Evolutionary conservation across 805 yeast genomes (phyloP), one percentile per base, ranked within the genome.

Genomic region (Cyberlindnera maritima): DNA sequence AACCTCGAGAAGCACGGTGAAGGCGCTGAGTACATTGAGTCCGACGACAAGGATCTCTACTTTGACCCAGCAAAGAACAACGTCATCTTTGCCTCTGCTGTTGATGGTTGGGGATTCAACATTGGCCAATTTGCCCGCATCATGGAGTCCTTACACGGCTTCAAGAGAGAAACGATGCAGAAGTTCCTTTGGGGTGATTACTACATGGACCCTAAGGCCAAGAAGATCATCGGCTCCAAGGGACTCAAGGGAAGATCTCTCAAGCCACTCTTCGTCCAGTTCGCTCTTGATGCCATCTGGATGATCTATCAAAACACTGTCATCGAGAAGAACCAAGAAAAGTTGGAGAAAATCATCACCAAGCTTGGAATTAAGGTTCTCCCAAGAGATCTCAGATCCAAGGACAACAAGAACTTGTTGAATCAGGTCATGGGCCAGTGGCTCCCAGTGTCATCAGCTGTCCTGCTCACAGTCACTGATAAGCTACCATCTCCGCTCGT

Each of bases 21-120:
- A 14, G 73, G 74, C 14, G 75, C 75, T 31, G 85, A 83, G 45
- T 87, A 74, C 59, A 75, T 83, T 19, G 96, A 88, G 55, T 77
- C 76, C 49, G 86, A 81, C 54, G 98, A 91, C 63, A 79, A 83
- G 31, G 95, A 83, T 57, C 68, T 91, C 21, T 91, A 91, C 62
- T 92, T 92, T 53, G 76, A 88, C 15, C 99, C 99, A 0, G 87
- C 85, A 42, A 77, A 80, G 54, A 89, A 89, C 61, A 92, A 92
- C 60, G 97, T 92, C 5, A 80, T 92, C 0, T 92, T 92, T 70
- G 92, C 96, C 0, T 75, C 83, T 25, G 99, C 99, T 1, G 74
- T 86, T 17, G 99, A 94, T 67, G 98, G 98, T 12, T 94, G 99
- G 98, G 99, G 98, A 1, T 94, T 94, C 65, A 86, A 88, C 36